Evolutionary conservation across 371 early-diverging fungal genomes (phyloP).

Genomic region (Racocetra persica): DNA sequence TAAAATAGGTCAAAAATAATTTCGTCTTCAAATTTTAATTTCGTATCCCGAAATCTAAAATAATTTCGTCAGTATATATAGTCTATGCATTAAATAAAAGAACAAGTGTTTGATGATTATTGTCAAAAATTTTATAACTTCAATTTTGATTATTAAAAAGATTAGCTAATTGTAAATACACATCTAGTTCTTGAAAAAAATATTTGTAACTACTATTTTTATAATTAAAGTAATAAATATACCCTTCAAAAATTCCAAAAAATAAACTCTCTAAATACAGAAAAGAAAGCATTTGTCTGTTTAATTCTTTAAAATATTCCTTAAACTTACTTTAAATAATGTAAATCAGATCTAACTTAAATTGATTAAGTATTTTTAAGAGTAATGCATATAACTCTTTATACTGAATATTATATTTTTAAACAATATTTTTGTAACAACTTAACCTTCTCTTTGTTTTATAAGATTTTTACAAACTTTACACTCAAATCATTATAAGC

Average conservation of each 20-base stretch:
- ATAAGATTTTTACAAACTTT: not conserved
- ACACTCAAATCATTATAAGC: no score
- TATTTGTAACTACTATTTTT: not conserved
- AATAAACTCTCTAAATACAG: conserved; percentile 1
- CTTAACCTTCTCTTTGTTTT: conserved; percentile 3
- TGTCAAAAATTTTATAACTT: no score
- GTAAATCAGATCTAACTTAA: not conserved
- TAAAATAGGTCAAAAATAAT: no score
- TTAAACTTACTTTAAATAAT: conserved; percentile 1
- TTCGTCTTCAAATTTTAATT: no score
- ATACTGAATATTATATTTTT: not conserved
- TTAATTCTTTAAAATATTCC: not conserved
- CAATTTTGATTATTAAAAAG: not conserved
- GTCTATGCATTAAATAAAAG: no score
- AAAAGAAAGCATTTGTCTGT: conserved; percentile 9
- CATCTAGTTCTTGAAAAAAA: not conserved
- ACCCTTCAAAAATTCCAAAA: not conserved
- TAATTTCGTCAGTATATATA: no score
- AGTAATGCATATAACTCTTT: not conserved
- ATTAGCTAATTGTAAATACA: not conserved
- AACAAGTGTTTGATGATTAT: no score
- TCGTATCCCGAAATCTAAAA: no score
- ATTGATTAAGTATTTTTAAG: not conserved
- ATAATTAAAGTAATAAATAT: conserved; percentile 27
- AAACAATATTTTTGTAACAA: not conserved